phyloP scores from a whole-genome alignment of 148 eudicot genomes.

The Heliosperma pusillum region DNA sequence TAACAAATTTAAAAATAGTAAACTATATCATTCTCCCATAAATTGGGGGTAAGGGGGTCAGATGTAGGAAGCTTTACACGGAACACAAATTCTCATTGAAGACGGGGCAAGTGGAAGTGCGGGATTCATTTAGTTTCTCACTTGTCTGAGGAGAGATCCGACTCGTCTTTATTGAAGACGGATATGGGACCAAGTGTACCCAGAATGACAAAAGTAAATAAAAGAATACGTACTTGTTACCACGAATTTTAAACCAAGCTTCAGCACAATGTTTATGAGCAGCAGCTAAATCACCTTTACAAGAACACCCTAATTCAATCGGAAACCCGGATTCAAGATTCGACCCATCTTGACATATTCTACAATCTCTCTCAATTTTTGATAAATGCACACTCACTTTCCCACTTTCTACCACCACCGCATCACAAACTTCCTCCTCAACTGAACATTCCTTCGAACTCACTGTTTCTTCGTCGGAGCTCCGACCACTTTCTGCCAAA shows the following conservation, averaged over 20 bases:
- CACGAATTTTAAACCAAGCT: conserved; percentile 91
- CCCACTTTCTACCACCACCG: conserved; percentile 24
- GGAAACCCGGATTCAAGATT: conserved; percentile 53
- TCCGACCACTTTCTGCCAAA: conserved; percentile 15
- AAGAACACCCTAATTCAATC: conserved; percentile 81
- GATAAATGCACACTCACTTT: conserved; percentile 29
- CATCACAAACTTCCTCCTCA: conserved; percentile 13
- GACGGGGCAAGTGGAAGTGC: too few species aligned
- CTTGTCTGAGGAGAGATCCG: too few species aligned
- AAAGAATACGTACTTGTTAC: conserved; percentile 60
- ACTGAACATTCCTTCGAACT: conserved; percentile 34
- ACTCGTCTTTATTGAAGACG: too few species aligned
- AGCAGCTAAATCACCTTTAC: conserved; percentile 85
- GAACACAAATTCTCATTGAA: too few species aligned
- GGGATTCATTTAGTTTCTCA: too few species aligned
- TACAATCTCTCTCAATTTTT: conserved; percentile 59
- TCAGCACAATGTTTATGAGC: conserved; percentile 89
- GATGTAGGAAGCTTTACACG: too few species aligned
- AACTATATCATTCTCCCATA: too few species aligned
- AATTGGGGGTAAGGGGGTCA: too few species aligned
- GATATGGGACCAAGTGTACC: too few species aligned
- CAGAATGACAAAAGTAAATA: background rate
- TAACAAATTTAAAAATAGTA: too few species aligned
- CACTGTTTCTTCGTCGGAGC: conserved; percentile 22
- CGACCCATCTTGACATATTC: conserved; percentile 73